Evolutionary conservation across 352 stramenopile genomes (phyloP), one percentile per base, ranked within the genome.

Genomic region (Thalassiosira delicatula): DNA sequence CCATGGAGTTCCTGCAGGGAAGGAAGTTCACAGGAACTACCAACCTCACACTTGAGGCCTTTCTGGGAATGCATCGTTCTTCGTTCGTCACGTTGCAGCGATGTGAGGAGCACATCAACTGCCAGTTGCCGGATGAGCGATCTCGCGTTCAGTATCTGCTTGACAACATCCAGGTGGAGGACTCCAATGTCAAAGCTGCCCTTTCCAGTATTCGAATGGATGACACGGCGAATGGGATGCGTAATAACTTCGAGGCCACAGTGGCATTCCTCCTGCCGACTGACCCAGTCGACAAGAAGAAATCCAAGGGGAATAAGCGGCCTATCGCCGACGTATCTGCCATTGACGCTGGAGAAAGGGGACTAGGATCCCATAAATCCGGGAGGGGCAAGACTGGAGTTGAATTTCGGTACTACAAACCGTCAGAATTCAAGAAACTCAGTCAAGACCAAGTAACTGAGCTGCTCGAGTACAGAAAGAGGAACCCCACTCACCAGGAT

Each of bases 141-240:
- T 71, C 42, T n/a, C 46, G 72, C 51, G 71, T 85, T 30, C 23
- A 9, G 3, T 59, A 77, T 33, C 42, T 81, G 19, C 49, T 85
- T 12, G 40, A 73, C 5, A 33, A 29, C n/a, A 29, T 59, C 21
- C 8, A 33, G 4, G 51, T 3, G 2, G 51, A 9, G 2, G 51
- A 32, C 3, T 33, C 51, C 2, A 59, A 59, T 11, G 25, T 59
- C 4, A 17, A 33, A 27, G 51, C 51, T 4, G n/a, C n/a, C 14
- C 2, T 59, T 3, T 11, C 51, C 2, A 9, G 5, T 14, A 59
- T 59, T 32, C n/a, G 51, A 4, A 1, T 33, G 2, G 51, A 59
- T 29, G 51, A 82, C 49, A 17, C 19, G 9, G 9, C 51, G 1
- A 59, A 59, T 59, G 76, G 76, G 11, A 56, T 70, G 33, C 5